These are phyloP conservation scores for Tylopilus intermedius DNA, from an alignment of 768 basidiomycete genomes.

Conservation along the genomic window DNA sequence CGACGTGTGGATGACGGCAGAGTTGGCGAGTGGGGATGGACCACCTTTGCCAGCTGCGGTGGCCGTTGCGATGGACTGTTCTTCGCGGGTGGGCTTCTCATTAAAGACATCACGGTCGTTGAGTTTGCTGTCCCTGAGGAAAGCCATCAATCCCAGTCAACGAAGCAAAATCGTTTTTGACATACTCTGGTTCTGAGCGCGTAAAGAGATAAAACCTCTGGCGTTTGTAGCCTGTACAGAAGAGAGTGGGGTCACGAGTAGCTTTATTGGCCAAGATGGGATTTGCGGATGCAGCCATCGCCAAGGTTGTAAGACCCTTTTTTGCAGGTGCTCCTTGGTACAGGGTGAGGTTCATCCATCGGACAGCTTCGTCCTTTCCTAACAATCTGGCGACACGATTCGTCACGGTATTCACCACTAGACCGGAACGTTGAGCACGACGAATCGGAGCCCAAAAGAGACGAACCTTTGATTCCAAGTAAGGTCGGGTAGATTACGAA, in stretches of 20 bases:
- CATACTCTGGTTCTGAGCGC: slow-evolving; percentile 83
- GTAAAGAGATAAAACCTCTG: slow-evolving; percentile 95
- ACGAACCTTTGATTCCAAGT: slow-evolving; percentile 88
- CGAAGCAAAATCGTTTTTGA: slow-evolving; percentile 10
- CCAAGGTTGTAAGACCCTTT: slow-evolving; percentile 77
- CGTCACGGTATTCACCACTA: slow-evolving; percentile 91
- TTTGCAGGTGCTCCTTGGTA: slow-evolving; percentile 95
- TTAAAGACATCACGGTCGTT: slow-evolving; percentile 97
- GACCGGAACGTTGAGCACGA: background rate
- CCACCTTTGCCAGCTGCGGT: slow-evolving; percentile 45
- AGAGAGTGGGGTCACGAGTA: slow-evolving; percentile 82
- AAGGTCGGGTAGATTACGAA: slow-evolving; percentile 92
- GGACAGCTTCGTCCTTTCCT: slow-evolving; percentile 90
- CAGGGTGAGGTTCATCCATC: slow-evolving; percentile 82
- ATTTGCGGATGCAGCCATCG: slow-evolving; percentile 94
- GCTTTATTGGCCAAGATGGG: slow-evolving; percentile 87
- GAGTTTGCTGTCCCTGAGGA: slow-evolving; percentile 69
- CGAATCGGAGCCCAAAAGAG: background rate
- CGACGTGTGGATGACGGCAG: slow-evolving; percentile 91
- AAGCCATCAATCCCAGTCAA: background rate
- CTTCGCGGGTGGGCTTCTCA: slow-evolving; percentile 93
- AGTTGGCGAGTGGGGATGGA: slow-evolving; percentile 68
- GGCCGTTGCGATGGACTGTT: slow-evolving; percentile 79
- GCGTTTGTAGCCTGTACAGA: slow-evolving; percentile 91
- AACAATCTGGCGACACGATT: slow-evolving; percentile 85